phyloP scores from a whole-genome alignment of 2,329 filamentous ascomycete species.

The Exophiala alcalophila region DNA sequence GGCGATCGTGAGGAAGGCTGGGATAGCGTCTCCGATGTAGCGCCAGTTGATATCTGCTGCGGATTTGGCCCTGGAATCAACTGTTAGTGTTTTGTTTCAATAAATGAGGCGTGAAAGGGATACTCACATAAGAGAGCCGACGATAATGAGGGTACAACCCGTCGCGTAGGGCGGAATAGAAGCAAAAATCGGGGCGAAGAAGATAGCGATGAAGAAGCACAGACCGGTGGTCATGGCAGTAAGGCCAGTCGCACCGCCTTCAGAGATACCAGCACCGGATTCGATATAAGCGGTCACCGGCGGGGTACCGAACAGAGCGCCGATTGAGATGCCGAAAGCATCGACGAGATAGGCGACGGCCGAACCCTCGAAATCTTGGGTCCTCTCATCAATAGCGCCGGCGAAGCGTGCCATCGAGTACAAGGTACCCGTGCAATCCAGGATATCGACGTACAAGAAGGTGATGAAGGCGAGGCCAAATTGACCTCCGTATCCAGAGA shows the following conservation, averaged over 20 bases:
- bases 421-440: slow-evolving; percentile 80
- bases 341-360: slow-evolving; percentile 81
- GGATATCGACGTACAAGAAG: slow-evolving; percentile 86
- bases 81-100: too few species aligned
- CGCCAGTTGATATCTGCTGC: slow-evolving; percentile 84
- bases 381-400: slow-evolving; percentile 73
- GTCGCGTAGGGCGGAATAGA: slow-evolving; percentile 88
- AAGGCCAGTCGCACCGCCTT: slow-evolving; percentile 81
- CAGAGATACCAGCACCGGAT: slow-evolving; percentile 84
- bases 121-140: slow-evolving; percentile 82
- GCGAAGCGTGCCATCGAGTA: slow-evolving; percentile 89
- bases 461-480: slow-evolving; percentile 83
- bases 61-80: slow-evolving; percentile 25
- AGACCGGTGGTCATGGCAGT: slow-evolving; percentile 75
- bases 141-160: slow-evolving; percentile 80
- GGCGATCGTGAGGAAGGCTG: slow-evolving; percentile 78
- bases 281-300: slow-evolving; percentile 86
- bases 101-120: too few species aligned
- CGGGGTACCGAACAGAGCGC: slow-evolving; percentile 71
- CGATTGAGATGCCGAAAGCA: slow-evolving; percentile 74
- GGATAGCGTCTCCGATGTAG: slow-evolving; percentile 79
- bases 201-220: slow-evolving; percentile 82
- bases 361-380: slow-evolving; percentile 83
- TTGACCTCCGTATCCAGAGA: slow-evolving; percentile 66
- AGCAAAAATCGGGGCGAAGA: slow-evolving; percentile 87